Base-by-base conservation (phyloP, 192 early-diverging fungal species). In the Lobosporangium transversale region DNA sequence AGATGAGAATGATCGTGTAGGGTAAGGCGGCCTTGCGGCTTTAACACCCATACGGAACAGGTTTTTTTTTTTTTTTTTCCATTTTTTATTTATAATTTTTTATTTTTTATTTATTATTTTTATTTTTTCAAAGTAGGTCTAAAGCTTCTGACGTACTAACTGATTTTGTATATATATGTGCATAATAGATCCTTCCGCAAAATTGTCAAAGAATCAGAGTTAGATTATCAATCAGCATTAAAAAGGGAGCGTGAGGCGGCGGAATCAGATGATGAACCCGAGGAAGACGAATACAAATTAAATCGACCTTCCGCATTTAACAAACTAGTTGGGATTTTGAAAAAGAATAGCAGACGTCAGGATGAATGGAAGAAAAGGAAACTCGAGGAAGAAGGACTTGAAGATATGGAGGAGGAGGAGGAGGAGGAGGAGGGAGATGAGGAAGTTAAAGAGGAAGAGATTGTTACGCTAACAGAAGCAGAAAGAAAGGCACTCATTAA, bases 221-320 rank as follows among this genome's bases (percentile, higher is more conserved):
- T 86, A n/a, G 83, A 85, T 40, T 80, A 79, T 61, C 78, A 85
- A 63, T 80, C 63, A 49, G 58, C 76, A 53, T 44, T 79, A n/a
- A 70, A 57, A 29, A 35, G 75, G 23, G 75, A 83, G 9, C 64
- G 78, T n/a, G 68, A 83, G 20, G 48, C 68, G 43, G 48, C 68
- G 43, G 81, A 78, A 32, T 74, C 80, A 8, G 76, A 81, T 11
- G 78, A 60, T 10, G 81, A 79, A 1, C 70, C 58, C 3, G 81
- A 86, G 3, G 85, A 85, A 47, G 80, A 58, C 17, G 83, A 86
- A 21, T 81, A 80, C 24, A 80, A 84, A 18, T 65, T 68, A 48
- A 70, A 83, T 23, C 79, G 82, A 35, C 86, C 86, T 2, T 86
- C 87, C 2, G 74, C 86, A 29, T 90, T 87, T 68, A 85, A 79